These are phyloP conservation scores for Parmales sp. DNA, from an alignment of 108 stramenopile species.

Conservation along the genomic window DNA sequence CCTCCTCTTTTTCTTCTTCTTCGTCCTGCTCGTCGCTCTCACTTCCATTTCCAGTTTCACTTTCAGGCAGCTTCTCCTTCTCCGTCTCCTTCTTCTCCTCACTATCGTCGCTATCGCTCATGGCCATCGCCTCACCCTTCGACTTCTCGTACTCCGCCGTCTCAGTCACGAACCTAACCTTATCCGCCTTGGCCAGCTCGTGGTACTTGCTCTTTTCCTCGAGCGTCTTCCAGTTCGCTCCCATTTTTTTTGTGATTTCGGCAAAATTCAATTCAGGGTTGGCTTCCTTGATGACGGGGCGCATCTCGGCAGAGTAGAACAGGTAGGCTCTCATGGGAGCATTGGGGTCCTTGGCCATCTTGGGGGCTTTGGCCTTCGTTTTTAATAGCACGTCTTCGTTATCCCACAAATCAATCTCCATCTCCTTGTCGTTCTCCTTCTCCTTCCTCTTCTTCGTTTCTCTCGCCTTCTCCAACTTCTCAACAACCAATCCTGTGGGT, in stretches of 20 bases:
- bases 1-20: too few species aligned
- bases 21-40: too few species aligned
- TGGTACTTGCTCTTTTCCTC: constrained; percentile 33
- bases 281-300: constrained; percentile 37
- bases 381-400: too few species aligned
- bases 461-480: neutral
- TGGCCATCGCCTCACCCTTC: neutral
- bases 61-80: too few species aligned
- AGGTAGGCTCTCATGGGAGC: constrained; percentile 23
- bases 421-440: neutral
- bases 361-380: too few species aligned
- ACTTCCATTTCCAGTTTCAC: too few species aligned
- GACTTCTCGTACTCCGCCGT: neutral
- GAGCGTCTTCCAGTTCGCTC: constrained; percentile 47
- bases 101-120: neutral
- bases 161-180: constrained; percentile 34
- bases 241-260: constrained; percentile 48
- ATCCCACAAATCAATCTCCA: neutral
- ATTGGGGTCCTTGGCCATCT: constrained; percentile 1
- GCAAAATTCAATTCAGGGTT: constrained; percentile 41
- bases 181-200: constrained; percentile 28
- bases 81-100: too few species aligned
- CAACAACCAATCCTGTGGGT: neutral
- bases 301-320: constrained; percentile 44
- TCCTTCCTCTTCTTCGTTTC: neutral